Evolutionary conservation across 2,329 filamentous ascomycete genomes (phyloP).

Genomic region (Echinosphaeria canescens): DNA sequence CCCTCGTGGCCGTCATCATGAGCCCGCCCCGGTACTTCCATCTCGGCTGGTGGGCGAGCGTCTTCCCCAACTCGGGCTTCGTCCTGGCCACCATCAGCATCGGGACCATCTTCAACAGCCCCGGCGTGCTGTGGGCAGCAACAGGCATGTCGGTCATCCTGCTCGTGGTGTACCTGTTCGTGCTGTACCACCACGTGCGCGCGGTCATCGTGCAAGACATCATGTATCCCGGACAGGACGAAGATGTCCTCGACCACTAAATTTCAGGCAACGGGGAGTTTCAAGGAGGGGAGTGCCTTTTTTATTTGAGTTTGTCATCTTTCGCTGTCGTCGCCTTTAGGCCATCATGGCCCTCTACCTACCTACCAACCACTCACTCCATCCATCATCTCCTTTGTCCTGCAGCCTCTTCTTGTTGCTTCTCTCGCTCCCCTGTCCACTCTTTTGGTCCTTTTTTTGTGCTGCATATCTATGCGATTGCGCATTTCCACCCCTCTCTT

Average conservation of each 20-base stretch:
- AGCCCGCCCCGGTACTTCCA: slow-evolving; percentile 28
- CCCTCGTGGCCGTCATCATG: slow-evolving; percentile 19
- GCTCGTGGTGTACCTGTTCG: slow-evolving; percentile 16
- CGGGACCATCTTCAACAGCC: slow-evolving; percentile 21
- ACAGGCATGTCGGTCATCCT: slow-evolving; percentile 27
- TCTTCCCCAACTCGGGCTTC: slow-evolving; percentile 40
- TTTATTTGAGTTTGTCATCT: too few relatives aligned
- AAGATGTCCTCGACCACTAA: slow-evolving; percentile 25
- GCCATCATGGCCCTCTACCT: too few relatives aligned
- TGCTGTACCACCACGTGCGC: slow-evolving; percentile 19
- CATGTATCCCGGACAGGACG: slow-evolving; percentile 30
- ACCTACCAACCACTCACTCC: too few relatives aligned
- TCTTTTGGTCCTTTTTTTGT: too few relatives aligned
- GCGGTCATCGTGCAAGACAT: slow-evolving; percentile 29
- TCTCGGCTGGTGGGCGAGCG: slow-evolving; percentile 41
- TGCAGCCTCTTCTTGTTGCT: too few relatives aligned
- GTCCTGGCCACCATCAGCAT: slow-evolving; percentile 32
- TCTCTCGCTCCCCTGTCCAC: too few relatives aligned
- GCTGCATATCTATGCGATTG: too few relatives aligned
- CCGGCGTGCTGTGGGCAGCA: slow-evolving; percentile 21
- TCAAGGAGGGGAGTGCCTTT: too few relatives aligned
- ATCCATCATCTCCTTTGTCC: too few relatives aligned
- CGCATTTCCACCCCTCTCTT: too few relatives aligned
- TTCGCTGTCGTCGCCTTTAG: too few relatives aligned
- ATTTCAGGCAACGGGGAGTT: too few relatives aligned